Conservation (phyloP, 768 basidiomycete species). For the Termitomyces bulborhizus region DNA sequence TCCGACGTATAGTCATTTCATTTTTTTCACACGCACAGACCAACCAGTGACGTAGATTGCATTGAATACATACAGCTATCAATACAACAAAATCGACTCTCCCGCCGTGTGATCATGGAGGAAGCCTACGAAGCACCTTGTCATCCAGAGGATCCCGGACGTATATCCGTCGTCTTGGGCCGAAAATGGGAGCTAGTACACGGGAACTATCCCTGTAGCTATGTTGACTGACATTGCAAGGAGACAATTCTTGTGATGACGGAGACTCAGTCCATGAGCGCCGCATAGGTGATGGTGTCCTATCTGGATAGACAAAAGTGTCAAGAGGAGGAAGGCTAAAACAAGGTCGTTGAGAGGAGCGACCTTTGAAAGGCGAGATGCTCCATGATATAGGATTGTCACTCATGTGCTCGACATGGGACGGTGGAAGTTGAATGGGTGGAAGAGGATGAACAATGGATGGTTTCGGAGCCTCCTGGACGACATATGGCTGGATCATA, state of each 20-base stretch:
- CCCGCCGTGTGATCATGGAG: slow-evolving; percentile 10
- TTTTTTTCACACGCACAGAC: slow-evolving; percentile 38
- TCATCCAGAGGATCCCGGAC: slow-evolving; percentile 60
- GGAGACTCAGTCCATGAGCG: background rate
- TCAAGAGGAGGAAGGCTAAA: slow-evolving; percentile 7
- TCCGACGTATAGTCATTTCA: slow-evolving; percentile 27
- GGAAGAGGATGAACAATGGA: background rate
- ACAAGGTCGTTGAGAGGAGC: background rate
- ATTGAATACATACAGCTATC: background rate
- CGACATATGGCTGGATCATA: slow-evolving; percentile 36
- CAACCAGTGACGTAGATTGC: slow-evolving; percentile 8
- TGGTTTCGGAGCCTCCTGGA: background rate
- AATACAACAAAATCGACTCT: too few relatives aligned
- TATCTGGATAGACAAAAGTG: slow-evolving; percentile 2
- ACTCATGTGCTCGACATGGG: background rate
- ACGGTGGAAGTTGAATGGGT: background rate
- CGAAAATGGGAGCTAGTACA: slow-evolving; percentile 56
- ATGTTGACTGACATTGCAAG: slow-evolving; percentile 7
- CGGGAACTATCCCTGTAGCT: slow-evolving; percentile 28
- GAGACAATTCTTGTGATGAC: slow-evolving; percentile 4
- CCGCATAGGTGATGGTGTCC: background rate
- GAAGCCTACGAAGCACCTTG: slow-evolving; percentile 45
- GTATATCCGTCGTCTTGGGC: slow-evolving; percentile 48
- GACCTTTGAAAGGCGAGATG: background rate
- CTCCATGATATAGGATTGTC: background rate